These are phyloP conservation scores for Scleroderma citrinum DNA, from an alignment of 768 basidiomycete species.

Conservation along the genomic window DNA sequence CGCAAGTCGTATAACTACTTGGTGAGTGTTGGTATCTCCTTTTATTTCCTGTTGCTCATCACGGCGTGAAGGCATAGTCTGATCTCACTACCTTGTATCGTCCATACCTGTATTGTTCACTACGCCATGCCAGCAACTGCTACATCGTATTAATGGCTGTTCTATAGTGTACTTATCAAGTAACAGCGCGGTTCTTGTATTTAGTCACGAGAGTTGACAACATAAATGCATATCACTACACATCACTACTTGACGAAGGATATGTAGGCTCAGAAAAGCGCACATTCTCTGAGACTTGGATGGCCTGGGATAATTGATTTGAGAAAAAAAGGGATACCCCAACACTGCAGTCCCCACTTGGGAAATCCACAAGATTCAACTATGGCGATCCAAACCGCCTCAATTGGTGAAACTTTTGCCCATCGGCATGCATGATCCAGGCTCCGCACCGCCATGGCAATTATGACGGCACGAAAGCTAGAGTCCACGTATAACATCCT, in stretches of 20 bases:
- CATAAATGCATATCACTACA: slow-evolving; percentile 17
- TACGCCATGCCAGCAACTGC: neutral
- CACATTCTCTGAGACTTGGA: slow-evolving; percentile 21
- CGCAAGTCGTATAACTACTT: slow-evolving; percentile 86
- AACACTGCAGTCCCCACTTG: no score
- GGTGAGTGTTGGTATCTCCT: slow-evolving; percentile 23
- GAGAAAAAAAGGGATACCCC: slow-evolving; percentile 22
- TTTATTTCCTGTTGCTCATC: neutral
- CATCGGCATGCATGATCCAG: no score
- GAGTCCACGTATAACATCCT: no score
- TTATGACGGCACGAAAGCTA: no score
- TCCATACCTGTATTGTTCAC: neutral
- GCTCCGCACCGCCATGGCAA: no score
- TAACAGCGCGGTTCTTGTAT: no score
- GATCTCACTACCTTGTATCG: neutral
- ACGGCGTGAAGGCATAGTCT: slow-evolving; percentile 16
- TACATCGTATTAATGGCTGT: no score
- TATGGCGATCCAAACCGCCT: no score
- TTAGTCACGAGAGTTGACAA: neutral
- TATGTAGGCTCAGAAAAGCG: slow-evolving; percentile 24
- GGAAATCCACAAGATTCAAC: no score
- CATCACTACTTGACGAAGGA: slow-evolving; percentile 29
- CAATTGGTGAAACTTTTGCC: no score
- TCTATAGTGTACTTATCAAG: no score
- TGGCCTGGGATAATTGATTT: slow-evolving; percentile 36